Percentiles rank a stretch among this genome's conserved stretches.
Evolutionary conservation across 2,329 filamentous ascomycete species (phyloP).

Genomic region (Celoporthe dispersa): DNA sequence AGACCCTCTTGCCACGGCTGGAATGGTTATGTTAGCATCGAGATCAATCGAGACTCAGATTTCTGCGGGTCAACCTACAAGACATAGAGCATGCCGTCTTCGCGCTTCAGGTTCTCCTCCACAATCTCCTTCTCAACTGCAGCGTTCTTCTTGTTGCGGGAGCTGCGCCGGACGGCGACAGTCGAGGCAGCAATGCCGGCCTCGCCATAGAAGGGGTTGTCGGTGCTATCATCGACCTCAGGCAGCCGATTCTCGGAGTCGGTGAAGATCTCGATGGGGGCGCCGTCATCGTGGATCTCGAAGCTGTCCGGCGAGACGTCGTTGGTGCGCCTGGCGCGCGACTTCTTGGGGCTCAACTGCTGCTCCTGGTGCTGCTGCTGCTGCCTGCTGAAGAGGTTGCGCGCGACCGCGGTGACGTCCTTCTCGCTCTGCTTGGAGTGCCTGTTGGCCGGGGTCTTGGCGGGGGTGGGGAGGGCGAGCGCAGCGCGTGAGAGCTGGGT

Average conservation of each 20-base stretch:
- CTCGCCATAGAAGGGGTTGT: slow-evolving; percentile 74
- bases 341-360: slow-evolving; percentile 59
- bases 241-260: slow-evolving; percentile 81
- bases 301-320: slow-evolving; percentile 63
- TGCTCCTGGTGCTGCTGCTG: slow-evolving; percentile 32
- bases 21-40: slow-evolving; percentile 19
- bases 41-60: neutral
- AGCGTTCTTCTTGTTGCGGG: slow-evolving; percentile 53
- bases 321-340: slow-evolving; percentile 60
- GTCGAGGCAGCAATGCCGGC: slow-evolving; percentile 44
- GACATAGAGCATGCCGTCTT: slow-evolving; percentile 75
- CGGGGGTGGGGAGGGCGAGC: slow-evolving; percentile 71
- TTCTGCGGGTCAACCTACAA: slow-evolving; percentile 64
- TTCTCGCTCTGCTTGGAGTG: slow-evolving; percentile 55
- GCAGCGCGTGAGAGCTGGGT: slow-evolving; percentile 39
- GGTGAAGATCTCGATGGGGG: slow-evolving; percentile 73
- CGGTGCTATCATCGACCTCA: slow-evolving; percentile 64
- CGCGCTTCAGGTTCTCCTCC: slow-evolving; percentile 60
- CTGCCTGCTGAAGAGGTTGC: slow-evolving; percentile 60
- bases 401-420: slow-evolving; percentile 59
- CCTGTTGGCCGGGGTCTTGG: slow-evolving; percentile 74
- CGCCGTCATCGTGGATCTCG: slow-evolving; percentile 57
- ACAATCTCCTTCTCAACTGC: slow-evolving; percentile 59
- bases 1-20: slow-evolving; percentile 80
- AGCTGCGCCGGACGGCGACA: slow-evolving; percentile 56